Evolutionary conservation across 2,329 filamentous ascomycete species (phyloP).

Genomic region (Drechmeria coniospora): DNA sequence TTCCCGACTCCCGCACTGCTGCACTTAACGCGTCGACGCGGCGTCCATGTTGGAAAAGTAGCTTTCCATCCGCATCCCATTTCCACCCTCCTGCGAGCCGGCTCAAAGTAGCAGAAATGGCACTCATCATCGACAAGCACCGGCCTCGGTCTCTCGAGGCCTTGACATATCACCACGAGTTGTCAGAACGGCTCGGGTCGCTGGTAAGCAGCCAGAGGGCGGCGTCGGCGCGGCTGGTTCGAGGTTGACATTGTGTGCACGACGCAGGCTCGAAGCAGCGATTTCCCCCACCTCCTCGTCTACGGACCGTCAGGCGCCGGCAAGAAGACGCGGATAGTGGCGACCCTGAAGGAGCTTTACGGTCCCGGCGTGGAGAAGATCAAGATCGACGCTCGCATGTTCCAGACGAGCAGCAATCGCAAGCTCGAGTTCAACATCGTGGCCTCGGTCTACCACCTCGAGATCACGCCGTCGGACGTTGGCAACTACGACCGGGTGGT

Average conservation of each 20-base stretch:
- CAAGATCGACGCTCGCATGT: conserved; percentile 94
- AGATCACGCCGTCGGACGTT: conserved; percentile 95
- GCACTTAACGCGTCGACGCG: conserved; percentile 4
- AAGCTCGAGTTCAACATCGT: conserved; percentile 99
- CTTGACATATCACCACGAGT: conserved; percentile 75
- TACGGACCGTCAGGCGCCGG: conserved; percentile 94
- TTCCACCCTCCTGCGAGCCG: conserved; percentile 4
- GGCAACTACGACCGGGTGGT: conserved; percentile 94
- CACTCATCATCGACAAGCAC: conserved; percentile 58
- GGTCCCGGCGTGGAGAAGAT: conserved; percentile 98
- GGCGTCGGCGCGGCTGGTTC: not conserved
- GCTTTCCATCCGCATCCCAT: conserved; percentile 5
- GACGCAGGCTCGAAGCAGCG: conserved; percentile 79
- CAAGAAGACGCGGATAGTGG: conserved; percentile 94
- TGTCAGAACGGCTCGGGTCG: conserved; percentile 74
- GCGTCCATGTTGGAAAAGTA: conserved; percentile 10
- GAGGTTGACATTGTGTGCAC: conserved; percentile 1
- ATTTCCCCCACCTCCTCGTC: conserved; percentile 94
- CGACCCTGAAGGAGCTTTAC: conserved; percentile 88
- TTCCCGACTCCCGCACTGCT: not conserved
- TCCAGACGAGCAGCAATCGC: conserved; percentile 87
- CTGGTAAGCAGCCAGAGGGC: conserved; percentile 42
- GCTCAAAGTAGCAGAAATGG: conserved; percentile 28
- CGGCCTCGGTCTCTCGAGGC: conserved; percentile 59
- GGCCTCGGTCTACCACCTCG: conserved; percentile 89